Conservation (phyloP, 345 rosid species). For the Euphorbia pulcherrima region DNA sequence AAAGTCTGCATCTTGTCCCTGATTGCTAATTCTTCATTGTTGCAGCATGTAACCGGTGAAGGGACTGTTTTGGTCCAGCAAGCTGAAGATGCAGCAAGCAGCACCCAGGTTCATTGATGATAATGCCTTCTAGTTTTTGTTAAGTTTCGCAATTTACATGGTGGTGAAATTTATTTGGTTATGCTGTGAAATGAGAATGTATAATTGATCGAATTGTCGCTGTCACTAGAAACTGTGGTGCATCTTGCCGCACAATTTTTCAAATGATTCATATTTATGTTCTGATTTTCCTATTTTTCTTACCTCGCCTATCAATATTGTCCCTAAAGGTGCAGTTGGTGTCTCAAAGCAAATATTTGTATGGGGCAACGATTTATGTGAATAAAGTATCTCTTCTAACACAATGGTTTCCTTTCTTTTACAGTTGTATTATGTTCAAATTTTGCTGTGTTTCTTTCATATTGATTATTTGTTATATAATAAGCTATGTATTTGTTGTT, state of each 20-base stretch:
- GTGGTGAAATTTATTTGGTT: not conserved
- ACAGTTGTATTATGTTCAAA: not conserved
- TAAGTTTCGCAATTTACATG: constrained; percentile 4
- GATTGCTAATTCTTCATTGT: constrained; percentile 8
- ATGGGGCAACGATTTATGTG: not conserved
- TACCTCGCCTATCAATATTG: not conserved
- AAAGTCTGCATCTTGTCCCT: constrained; percentile 8
- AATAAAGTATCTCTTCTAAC: not conserved
- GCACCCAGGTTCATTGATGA: constrained; percentile 45
- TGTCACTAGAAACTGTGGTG: not conserved
- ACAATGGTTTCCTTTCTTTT: not conserved
- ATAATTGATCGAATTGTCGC: not conserved
- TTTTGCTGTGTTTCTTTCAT: not conserved
- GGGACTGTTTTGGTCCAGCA: constrained; percentile 84
- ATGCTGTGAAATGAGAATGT: not conserved
- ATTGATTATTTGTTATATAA: too few relatives aligned
- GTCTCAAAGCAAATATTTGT: not conserved
- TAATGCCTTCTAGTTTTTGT: not conserved
- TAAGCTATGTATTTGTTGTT: not conserved
- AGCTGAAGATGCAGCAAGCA: constrained; percentile 85
- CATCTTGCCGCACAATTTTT: not conserved
- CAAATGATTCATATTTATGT: not conserved
- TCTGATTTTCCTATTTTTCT: not conserved
- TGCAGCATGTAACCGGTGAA: constrained; percentile 85
- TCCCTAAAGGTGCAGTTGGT: not conserved